Percentiles rank a stretch among this genome's conserved stretches.
Conservation (phyloP, 1,284 basidiomycete genomes). For the Papiliotrema flavescens region DNA sequence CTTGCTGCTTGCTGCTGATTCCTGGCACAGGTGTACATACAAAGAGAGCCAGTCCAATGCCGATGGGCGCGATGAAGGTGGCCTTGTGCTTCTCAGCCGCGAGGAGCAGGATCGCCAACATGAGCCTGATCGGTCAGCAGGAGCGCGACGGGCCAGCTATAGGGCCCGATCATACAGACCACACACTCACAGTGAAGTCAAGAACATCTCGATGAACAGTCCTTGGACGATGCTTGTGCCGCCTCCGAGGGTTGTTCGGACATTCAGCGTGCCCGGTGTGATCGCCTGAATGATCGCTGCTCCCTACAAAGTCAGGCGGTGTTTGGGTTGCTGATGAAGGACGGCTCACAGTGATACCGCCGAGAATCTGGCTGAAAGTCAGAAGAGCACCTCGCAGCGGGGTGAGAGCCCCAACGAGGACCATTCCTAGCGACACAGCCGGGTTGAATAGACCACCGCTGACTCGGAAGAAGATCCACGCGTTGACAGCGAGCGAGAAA, state of each 20-base stretch:
- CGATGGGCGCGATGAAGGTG: constrained; percentile 55
- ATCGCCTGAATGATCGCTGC: constrained; percentile 48
- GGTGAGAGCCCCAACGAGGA: constrained; percentile 49
- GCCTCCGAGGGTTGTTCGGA: constrained; percentile 45
- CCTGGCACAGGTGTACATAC: too few species aligned
- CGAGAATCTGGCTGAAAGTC: constrained; percentile 48
- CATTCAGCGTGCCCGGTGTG: constrained; percentile 42
- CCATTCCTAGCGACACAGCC: constrained; percentile 50
- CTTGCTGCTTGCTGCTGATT: too few species aligned
- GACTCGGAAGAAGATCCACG: constrained; percentile 52
- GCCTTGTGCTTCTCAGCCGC: constrained; percentile 54
- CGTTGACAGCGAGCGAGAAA: constrained; percentile 48
- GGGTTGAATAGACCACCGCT: constrained; percentile 51
- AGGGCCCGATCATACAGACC: not conserved
- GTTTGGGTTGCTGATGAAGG: not conserved
- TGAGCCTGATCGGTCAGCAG: constrained; percentile 25
- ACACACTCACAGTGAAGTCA: constrained; percentile 45
- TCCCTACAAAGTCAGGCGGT: constrained; percentile 13
- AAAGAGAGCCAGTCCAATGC: constrained; percentile 53
- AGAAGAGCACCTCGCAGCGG: constrained; percentile 47
- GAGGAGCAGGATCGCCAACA: constrained; percentile 49
- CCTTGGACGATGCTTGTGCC: constrained; percentile 37
- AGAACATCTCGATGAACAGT: constrained; percentile 51
- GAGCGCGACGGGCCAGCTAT: not conserved
- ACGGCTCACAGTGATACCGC: constrained; percentile 48